Evolutionary conservation across 164 flowering plant genomes (phyloP).

Genomic region (Stephania cephalantha): DNA sequence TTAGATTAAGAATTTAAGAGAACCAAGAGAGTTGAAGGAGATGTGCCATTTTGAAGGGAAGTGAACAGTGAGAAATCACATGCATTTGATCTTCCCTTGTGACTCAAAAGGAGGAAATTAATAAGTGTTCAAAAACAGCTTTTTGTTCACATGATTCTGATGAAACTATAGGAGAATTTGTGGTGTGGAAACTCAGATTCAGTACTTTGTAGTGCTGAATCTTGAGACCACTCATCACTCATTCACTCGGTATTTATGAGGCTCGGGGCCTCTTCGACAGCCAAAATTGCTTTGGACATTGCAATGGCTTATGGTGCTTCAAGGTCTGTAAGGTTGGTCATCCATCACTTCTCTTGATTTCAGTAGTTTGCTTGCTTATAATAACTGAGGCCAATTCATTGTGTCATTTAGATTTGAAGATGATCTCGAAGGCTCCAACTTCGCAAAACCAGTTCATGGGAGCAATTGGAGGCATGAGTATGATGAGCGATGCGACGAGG

Average conservation of each 20-base stretch:
- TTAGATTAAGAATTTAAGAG: too few relatives aligned
- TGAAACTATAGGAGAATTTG: not conserved
- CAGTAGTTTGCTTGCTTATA: not conserved
- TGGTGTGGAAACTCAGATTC: constrained; percentile 7
- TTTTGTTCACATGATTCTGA: constrained; percentile 6
- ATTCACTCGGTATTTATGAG: constrained; percentile 5
- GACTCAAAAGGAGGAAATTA: not conserved
- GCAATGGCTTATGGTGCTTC: constrained; percentile 30
- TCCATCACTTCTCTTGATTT: not conserved
- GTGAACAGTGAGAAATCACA: not conserved
- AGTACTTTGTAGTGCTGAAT: not conserved
- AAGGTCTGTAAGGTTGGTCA: constrained; percentile 35
- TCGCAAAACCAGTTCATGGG: constrained; percentile 4
- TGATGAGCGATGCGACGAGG: constrained; percentile 22
- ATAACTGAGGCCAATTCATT: constrained; percentile 2
- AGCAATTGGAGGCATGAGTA: constrained; percentile 24
- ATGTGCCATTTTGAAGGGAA: not conserved
- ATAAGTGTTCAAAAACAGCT: not conserved
- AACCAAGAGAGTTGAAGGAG: not conserved
- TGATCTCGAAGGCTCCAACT: constrained; percentile 34
- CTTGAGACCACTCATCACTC: not conserved
- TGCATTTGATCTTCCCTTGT: constrained; percentile 2
- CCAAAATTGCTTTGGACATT: not conserved
- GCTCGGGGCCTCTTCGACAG: not conserved
- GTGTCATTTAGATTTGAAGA: constrained; percentile 39